phyloP scores from a whole-genome alignment of 1,284 basidiomycete genomes.

The Phellopilus nigrolimitatus region DNA sequence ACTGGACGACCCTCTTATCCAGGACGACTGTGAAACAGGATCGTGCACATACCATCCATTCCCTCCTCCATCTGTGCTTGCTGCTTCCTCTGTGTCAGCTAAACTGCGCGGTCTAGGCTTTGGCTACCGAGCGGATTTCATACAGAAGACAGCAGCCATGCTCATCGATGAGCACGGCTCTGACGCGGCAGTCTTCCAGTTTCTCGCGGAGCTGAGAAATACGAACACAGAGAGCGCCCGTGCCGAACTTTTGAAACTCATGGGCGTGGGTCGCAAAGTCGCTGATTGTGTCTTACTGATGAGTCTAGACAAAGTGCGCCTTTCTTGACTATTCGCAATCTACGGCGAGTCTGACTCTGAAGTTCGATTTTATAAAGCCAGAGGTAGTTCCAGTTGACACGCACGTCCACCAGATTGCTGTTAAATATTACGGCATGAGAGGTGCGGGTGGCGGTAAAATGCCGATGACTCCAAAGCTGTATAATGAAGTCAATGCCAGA shows the following conservation, averaged over 20 bases:
- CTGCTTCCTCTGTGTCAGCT: constrained; percentile 54
- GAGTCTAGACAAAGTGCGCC: constrained; percentile 83
- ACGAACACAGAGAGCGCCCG: constrained; percentile 58
- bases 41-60: constrained; percentile 72
- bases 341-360: not conserved
- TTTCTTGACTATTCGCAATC: not conserved
- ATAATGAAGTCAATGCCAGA: constrained; percentile 69
- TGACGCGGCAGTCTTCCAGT: constrained; percentile 50
- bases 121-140: constrained; percentile 91
- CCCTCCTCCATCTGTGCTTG: constrained; percentile 70
- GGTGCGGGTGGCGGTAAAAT: constrained; percentile 39
- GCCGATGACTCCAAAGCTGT: constrained; percentile 72
- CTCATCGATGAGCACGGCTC: constrained; percentile 55
- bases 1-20: constrained; percentile 37
- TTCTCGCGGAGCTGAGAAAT: constrained; percentile 55
- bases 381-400: constrained; percentile 91
- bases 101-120: constrained; percentile 83
- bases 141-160: constrained; percentile 79
- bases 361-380: constrained; percentile 38
- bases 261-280: constrained; percentile 94
- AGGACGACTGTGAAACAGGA: constrained; percentile 28
- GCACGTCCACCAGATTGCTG: constrained; percentile 84
- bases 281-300: constrained; percentile 94
- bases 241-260: constrained; percentile 70
- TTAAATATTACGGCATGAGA: constrained; percentile 76